These are phyloP conservation scores for Alternaria sp. DNA, from an alignment of 2,329 filamentous ascomycete species.

Conservation along the genomic window DNA sequence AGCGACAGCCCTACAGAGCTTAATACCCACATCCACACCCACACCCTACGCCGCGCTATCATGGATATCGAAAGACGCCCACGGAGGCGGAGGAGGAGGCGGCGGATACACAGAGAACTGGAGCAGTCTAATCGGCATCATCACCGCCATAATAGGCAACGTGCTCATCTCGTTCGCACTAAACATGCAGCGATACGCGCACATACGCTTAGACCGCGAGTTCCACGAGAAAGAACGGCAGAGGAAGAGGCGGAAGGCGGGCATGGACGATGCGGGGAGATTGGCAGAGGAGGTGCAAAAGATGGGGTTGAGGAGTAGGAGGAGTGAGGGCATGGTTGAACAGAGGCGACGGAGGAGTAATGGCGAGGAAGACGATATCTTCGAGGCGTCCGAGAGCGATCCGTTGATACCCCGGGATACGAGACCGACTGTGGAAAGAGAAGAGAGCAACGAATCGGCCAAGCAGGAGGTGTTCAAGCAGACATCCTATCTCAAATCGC, in stretches of 20 bases:
- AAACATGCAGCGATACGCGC: conserved; percentile 95
- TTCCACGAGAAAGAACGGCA: conserved; percentile 57
- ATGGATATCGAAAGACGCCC: conserved; percentile 14
- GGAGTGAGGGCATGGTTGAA: conserved; percentile 6
- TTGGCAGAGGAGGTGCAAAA: conserved; percentile 40
- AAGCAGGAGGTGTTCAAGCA: conserved; percentile 52
- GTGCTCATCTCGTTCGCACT: conserved; percentile 92
- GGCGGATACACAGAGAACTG: conserved; percentile 58
- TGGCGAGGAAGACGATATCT: conserved; percentile 1
- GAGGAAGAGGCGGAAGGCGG: conserved; percentile 37
- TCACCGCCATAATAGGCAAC: conserved; percentile 91
- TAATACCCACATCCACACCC: conserved; percentile 15
- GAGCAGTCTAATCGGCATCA: conserved; percentile 94
- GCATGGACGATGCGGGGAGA: conserved; percentile 36
- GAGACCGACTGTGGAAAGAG: conserved; percentile 35
- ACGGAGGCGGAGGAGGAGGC: conserved; percentile 5
- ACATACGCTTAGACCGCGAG: conserved; percentile 80
- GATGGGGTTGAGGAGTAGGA: conserved; percentile 8
- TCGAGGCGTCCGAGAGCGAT: conserved; percentile 43
- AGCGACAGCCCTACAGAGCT: conserved; percentile 10
- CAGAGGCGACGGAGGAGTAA: background rate
- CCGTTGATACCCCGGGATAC: conserved; percentile 28
- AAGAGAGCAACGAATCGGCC: conserved; percentile 12
- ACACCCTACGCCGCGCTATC: conserved; percentile 9
- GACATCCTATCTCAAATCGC: conserved; percentile 83